Conservation (phyloP, 768 basidiomycete genomes). For the Psilocybe cubensis region DNA sequence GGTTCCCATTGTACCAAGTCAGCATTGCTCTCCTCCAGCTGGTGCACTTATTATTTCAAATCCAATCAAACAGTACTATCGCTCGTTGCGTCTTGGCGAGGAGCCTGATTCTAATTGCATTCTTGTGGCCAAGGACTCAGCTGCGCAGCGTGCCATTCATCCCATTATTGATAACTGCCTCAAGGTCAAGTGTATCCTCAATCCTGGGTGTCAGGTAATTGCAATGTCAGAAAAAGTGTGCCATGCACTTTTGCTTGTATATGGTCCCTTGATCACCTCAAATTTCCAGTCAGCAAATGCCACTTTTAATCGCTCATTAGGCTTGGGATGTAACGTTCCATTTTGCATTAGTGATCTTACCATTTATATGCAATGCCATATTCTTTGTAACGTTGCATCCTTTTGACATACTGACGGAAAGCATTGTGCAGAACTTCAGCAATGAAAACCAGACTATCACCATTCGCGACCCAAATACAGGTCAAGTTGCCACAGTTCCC, state of each 20-base stretch:
- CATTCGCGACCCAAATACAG: too few relatives aligned
- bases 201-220: too few relatives aligned
- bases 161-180: conserved; percentile 21
- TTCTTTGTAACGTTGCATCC: too few relatives aligned
- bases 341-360: too few relatives aligned
- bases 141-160: conserved; percentile 18
- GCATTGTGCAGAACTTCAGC: too few relatives aligned
- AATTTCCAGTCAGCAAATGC: too few relatives aligned
- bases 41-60: conserved; percentile 7
- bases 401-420: too few relatives aligned
- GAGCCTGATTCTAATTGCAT: conserved; percentile 10
- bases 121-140: conserved; percentile 25
- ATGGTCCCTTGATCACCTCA: background rate
- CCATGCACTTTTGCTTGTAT: background rate
- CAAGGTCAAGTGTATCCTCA: conserved; percentile 24
- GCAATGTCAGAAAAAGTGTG: conserved; percentile 7
- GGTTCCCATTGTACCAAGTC: conserved; percentile 1
- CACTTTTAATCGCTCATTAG: too few relatives aligned
- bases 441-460: too few relatives aligned
- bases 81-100: conserved; percentile 13
- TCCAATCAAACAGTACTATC: conserved; percentile 9
- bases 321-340: too few relatives aligned
- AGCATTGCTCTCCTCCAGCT: conserved; percentile 1
- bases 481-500: too few relatives aligned
- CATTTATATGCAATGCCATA: too few relatives aligned